A percentile compares a stretch with the other conserved stretches of the same genome.
These are phyloP conservation scores for Populus hybrid DNA, from an alignment of 441 rosid genomes.

Conservation along the genomic window DNA sequence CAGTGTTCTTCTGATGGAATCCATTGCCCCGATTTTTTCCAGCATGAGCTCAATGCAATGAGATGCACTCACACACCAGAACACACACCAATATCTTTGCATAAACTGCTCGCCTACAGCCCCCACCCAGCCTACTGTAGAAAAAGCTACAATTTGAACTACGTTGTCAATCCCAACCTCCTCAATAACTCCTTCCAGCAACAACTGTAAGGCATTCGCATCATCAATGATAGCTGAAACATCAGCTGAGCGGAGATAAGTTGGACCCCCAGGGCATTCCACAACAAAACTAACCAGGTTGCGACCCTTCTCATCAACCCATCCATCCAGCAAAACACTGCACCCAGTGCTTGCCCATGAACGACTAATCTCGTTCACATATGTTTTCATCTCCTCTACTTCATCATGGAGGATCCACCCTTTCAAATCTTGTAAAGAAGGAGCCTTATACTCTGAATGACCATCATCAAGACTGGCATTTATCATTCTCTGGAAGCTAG, in stretches of 20 bases:
- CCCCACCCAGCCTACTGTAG: slow-evolving; percentile 45
- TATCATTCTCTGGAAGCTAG: slow-evolving; percentile 43
- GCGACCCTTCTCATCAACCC: slow-evolving; percentile 46
- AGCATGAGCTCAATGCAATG: slow-evolving; percentile 55
- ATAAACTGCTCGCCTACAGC: slow-evolving; percentile 30
- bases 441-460: slow-evolving; percentile 23
- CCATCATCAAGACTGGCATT: slow-evolving; percentile 19
- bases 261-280: slow-evolving; percentile 43
- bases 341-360: slow-evolving; percentile 58
- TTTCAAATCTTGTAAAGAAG: slow-evolving; percentile 37
- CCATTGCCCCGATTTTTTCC: slow-evolving; percentile 29
- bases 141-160: slow-evolving; percentile 47
- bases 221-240: slow-evolving; percentile 30
- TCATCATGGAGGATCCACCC: slow-evolving; percentile 46
- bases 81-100: slow-evolving; percentile 21
- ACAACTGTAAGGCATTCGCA: slow-evolving; percentile 25
- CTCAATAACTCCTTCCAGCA: slow-evolving; percentile 36
- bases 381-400: slow-evolving; percentile 28
- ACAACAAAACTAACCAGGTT: slow-evolving; percentile 44
- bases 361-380: slow-evolving; percentile 34
- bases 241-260: slow-evolving; percentile 45
- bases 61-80: slow-evolving; percentile 51
- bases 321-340: slow-evolving; percentile 58
- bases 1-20: slow-evolving; percentile 22
- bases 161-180: slow-evolving; percentile 47